Evolutionary conservation across 257 asterid genomes (phyloP).

Genomic region (Solanum bulbocastanum): DNA sequence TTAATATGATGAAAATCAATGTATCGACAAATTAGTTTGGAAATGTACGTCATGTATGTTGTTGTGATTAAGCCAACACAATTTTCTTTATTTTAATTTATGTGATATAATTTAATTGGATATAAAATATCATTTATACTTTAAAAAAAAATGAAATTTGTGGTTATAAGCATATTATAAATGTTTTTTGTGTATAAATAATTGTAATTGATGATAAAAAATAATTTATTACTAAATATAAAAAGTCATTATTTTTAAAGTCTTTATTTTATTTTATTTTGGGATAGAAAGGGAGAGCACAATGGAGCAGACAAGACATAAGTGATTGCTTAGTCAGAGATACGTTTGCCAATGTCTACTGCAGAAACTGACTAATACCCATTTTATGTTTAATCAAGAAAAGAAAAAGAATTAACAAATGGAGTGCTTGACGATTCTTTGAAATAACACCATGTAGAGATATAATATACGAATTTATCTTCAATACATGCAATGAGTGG

Average conservation of each 20-base stretch:
- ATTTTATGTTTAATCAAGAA: neutral
- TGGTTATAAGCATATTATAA: neutral
- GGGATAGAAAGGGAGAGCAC: neutral
- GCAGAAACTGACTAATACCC: neutral
- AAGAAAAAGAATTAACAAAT: neutral
- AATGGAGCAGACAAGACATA: conserved; percentile 28
- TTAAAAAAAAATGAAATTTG: no score
- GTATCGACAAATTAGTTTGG: neutral
- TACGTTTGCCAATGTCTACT: neutral
- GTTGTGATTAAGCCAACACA: neutral
- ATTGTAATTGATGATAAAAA: neutral
- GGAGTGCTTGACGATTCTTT: neutral
- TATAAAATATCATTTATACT: neutral
- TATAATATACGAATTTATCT: no score
- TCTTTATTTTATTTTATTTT: no score
- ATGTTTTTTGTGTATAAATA: neutral
- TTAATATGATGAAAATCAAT: no score
- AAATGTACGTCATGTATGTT: neutral
- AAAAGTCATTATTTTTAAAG: neutral
- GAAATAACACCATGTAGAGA: neutral
- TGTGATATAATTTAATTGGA: neutral
- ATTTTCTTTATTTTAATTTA: neutral
- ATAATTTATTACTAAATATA: neutral
- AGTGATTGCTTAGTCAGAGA: conserved; percentile 17
- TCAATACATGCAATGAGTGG: neutral